Percentiles rank a stretch among this genome's conserved stretches.
These are phyloP conservation scores for Pisolithus albus DNA, from an alignment of 768 basidiomycete genomes.

Conservation along the genomic window DNA sequence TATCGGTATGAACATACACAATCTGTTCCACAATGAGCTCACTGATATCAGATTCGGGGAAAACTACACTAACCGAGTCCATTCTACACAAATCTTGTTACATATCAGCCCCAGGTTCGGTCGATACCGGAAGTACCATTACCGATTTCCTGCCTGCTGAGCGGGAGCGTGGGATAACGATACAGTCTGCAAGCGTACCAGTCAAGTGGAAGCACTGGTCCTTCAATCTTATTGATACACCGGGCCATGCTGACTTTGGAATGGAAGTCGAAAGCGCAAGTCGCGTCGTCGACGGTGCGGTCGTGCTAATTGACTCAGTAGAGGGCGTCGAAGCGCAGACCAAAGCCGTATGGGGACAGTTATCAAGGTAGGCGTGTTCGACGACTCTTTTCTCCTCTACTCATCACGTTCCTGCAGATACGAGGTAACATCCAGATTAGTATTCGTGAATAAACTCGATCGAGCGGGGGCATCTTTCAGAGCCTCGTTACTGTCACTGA, in stretches of 20 bases:
- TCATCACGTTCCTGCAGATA: constrained; percentile 44
- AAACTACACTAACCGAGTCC: constrained; percentile 85
- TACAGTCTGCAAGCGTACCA: constrained; percentile 88
- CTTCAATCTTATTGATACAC: constrained; percentile 86
- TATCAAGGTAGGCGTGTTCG: constrained; percentile 60
- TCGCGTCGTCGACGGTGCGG: constrained; percentile 82
- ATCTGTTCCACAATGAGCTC: constrained; percentile 2
- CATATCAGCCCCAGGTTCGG: constrained; percentile 67
- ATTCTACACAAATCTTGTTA: constrained; percentile 73
- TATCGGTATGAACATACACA: constrained; percentile 49
- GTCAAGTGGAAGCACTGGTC: constrained; percentile 80
- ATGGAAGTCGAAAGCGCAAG: constrained; percentile 95
- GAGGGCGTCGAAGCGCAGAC: constrained; percentile 92
- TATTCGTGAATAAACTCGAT: constrained; percentile 87
- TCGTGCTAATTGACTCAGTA: constrained; percentile 83
- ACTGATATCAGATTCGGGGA: constrained; percentile 64
- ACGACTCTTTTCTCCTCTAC: background rate
- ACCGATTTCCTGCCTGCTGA: constrained; percentile 89
- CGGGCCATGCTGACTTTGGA: constrained; percentile 92
- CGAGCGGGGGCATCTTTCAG: constrained; percentile 78
- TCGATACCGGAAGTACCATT: constrained; percentile 85
- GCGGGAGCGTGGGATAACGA: constrained; percentile 85
- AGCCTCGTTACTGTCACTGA: constrained; percentile 62
- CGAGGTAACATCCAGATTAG: constrained; percentile 66
- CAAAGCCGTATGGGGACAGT: constrained; percentile 80